phyloP scores from a whole-genome alignment of 805 yeast species.

The Grigorovia yakushimaensis region DNA sequence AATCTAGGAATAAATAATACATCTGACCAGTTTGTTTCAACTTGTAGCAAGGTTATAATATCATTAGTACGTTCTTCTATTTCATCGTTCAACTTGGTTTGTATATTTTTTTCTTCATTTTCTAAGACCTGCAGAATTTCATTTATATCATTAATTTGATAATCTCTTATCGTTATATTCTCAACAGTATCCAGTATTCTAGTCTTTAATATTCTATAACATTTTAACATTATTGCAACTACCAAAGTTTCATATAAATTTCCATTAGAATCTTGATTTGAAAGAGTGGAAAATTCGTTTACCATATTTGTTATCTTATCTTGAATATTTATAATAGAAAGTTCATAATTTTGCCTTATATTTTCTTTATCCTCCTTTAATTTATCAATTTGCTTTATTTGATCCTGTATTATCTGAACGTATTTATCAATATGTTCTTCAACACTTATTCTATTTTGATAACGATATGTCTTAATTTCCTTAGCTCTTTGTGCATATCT shows the following conservation, averaged over 20 bases:
- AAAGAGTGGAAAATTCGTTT: not conserved
- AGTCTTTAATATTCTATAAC: slow-evolving; percentile 32
- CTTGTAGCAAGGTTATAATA: not conserved
- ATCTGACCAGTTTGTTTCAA: not conserved
- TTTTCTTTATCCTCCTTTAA: slow-evolving; percentile 45
- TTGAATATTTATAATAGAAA: slow-evolving; percentile 32
- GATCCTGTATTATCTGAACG: slow-evolving; percentile 74
- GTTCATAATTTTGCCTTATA: slow-evolving; percentile 35
- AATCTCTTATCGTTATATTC: slow-evolving; percentile 19
- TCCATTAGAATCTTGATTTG: not conserved
- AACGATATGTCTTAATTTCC: slow-evolving; percentile 73
- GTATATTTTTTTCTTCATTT: not conserved
- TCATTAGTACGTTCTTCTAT: not conserved
- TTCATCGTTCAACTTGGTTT: not conserved
- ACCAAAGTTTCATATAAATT: not conserved
- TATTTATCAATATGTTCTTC: slow-evolving; percentile 81
- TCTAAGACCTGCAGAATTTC: slow-evolving; percentile 24
- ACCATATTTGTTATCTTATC: slow-evolving; percentile 1
- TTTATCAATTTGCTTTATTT: slow-evolving; percentile 62
- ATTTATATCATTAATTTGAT: slow-evolving; percentile 30
- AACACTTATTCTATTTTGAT: slow-evolving; percentile 62
- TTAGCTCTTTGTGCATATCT: slow-evolving; percentile 90
- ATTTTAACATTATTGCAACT: slow-evolving; percentile 35
- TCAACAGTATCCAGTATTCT: not conserved
- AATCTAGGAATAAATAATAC: not conserved